A percentile compares a stretch with the other conserved stretches of the same genome.
phyloP scores from a whole-genome alignment of 768 basidiomycete genomes.

The Vararia minispora region DNA sequence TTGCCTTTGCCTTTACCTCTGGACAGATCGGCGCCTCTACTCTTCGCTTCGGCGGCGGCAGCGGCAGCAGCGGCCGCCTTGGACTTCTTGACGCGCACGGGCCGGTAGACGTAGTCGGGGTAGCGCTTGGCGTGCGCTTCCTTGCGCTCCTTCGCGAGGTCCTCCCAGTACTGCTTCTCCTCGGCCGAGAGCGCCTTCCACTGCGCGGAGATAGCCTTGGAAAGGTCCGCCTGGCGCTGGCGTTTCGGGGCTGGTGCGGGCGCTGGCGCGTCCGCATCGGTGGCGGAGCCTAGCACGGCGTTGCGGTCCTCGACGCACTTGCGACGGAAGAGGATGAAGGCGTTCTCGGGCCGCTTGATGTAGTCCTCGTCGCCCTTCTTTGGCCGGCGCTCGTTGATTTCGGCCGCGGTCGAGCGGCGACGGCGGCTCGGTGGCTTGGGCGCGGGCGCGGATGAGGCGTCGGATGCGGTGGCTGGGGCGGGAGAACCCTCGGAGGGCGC shows the following conservation, averaged over 20 bases:
- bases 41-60: too few relatives aligned
- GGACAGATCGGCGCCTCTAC: constrained; percentile 26
- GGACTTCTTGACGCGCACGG: constrained; percentile 49
- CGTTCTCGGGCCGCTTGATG: constrained; percentile 76
- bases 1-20: constrained; percentile 44
- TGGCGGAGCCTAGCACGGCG: constrained; percentile 38
- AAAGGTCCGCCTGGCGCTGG: constrained; percentile 68
- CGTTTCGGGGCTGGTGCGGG: constrained; percentile 41
- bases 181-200: constrained; percentile 60
- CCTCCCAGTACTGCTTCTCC: constrained; percentile 67
- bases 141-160: constrained; percentile 68
- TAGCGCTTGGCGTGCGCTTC: constrained; percentile 67
- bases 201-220: constrained; percentile 73
- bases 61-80: constrained; percentile 40
- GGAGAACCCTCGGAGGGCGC: constrained; percentile 12
- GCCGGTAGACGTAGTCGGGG: constrained; percentile 71
- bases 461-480: constrained; percentile 20
- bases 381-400: constrained; percentile 27
- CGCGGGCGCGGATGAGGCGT: constrained; percentile 20
- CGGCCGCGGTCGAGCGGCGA: constrained; percentile 24
- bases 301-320: constrained; percentile 69
- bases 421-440: constrained; percentile 20
- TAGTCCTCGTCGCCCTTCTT: constrained; percentile 72
- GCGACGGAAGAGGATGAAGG: constrained; percentile 76
- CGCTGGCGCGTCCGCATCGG: constrained; percentile 12